Evolutionary conservation across 2,329 filamentous ascomycete species (phyloP), one percentile per base, ranked within the genome.

Genomic region (Cordyceps militaris): DNA sequence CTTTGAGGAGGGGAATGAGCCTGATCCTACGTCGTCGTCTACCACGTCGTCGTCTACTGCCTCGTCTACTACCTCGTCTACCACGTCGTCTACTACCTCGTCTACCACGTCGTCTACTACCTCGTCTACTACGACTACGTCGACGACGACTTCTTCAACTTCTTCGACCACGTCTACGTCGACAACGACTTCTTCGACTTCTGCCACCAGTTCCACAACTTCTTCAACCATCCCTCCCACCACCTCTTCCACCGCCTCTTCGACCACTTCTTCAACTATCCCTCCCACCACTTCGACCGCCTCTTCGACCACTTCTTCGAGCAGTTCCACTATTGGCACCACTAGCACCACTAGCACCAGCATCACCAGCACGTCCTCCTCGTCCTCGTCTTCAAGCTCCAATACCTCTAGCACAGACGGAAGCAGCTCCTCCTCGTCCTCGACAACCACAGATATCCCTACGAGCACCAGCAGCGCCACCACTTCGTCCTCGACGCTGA

Each of bases 1-100:
- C 62, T 72, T 72, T 50, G 62, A 61, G 58, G 61, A 65, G 26
- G 56, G 57, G 16, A 56, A 42, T 50, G 48, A 55, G 26, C 38
- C 58, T 1, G 56, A 59, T 13, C 28, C 55, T 67, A 67, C 63
- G 30, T 67, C 64, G 57, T 64, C 51, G 43, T 64, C 64, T 34
- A 60, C 60, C 21, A 57, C 53, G 7, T 52, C 59, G 1, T 55
- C 59, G 32, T 58, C 57, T n/a, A n/a, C n/a, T n/a, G n/a, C n/a
- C 26, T 50, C 59, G 19, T 59, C 64, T 5, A 62, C 57, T n/a
- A 59, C 53, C 11, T 38, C 53, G 16, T 19, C 58, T n/a, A 44
- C 43, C 34, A 49, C 34, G 14, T 26, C 46, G 14, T 53, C 54
- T 21, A 6, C 30, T 10, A 32, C 30, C 30, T 32, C 60, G 34